Conservation (phyloP, 2,329 filamentous ascomycete species). For the Alternaria conjuncta region DNA sequence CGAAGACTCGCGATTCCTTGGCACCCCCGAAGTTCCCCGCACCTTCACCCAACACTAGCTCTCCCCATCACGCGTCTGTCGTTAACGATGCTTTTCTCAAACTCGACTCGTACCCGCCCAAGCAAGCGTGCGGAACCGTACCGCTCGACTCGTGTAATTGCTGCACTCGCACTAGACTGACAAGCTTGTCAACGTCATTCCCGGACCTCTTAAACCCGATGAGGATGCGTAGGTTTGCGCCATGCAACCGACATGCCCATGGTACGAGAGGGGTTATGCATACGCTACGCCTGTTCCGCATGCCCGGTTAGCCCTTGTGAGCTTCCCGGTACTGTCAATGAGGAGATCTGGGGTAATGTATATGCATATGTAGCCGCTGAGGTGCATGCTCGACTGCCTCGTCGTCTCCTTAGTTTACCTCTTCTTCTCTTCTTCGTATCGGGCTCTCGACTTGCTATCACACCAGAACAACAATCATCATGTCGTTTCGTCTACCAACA, state of each 20-base stretch:
- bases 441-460: neutral
- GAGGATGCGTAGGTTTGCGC: conserved; percentile 3
- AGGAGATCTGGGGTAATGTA: conserved; percentile 14
- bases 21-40: conserved; percentile 27
- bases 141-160: neutral
- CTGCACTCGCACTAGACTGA: neutral
- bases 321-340: conserved; percentile 5
- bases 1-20: conserved; percentile 18
- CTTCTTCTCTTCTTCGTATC: neutral
- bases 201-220: conserved; percentile 21
- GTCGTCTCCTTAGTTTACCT: neutral
- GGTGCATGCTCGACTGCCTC: neutral
- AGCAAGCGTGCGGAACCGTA: conserved; percentile 6
- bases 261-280: conserved; percentile 35
- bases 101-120: neutral
- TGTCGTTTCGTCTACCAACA: conserved; percentile 32
- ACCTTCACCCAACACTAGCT: neutral
- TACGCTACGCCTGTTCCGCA: conserved; percentile 33
- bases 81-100: neutral
- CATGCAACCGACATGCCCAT: conserved; percentile 4
- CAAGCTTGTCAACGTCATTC: conserved; percentile 11
- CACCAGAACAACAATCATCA: conserved; percentile 3
- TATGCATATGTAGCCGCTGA: conserved; percentile 7
- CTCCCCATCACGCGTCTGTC: neutral
- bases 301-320: conserved; percentile 21